These are phyloP conservation scores for Tuber indicum DNA, from an alignment of 495 filamentous ascomycete genomes.

Conservation along the genomic window DNA sequence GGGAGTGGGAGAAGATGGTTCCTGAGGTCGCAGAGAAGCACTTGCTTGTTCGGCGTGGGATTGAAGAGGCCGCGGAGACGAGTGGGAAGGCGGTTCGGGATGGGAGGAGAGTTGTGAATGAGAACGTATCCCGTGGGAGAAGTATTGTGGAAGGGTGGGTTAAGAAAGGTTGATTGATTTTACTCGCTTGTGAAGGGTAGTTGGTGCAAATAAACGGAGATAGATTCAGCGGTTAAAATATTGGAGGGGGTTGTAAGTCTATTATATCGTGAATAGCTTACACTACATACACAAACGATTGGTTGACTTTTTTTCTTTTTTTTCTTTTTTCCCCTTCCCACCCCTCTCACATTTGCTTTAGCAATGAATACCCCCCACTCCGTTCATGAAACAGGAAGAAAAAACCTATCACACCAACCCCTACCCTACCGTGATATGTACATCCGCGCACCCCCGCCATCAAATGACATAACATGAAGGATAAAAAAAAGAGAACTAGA, in stretches of 20 bases:
- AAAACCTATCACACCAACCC: constrained; percentile 4
- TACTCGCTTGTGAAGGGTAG: not conserved
- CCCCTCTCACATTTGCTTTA: not conserved
- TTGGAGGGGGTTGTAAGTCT: constrained; percentile 7
- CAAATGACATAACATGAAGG: not conserved
- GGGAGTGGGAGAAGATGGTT: constrained; percentile 82
- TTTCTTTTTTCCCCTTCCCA: not conserved
- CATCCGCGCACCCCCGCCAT: not conserved
- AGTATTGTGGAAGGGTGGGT: constrained; percentile 80
- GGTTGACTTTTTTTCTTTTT: not conserved
- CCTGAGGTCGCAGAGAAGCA: constrained; percentile 76
- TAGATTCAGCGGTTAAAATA: constrained; percentile 1
- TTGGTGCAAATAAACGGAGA: constrained; percentile 47
- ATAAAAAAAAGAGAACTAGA: not conserved
- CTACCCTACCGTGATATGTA: not conserved
- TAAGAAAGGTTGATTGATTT: constrained; percentile 56
- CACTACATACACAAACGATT: not conserved
- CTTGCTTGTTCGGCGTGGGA: constrained; percentile 56
- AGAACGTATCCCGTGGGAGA: constrained; percentile 64
- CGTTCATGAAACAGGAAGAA: not conserved
- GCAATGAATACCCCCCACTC: not conserved
- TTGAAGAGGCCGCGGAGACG: constrained; percentile 64
- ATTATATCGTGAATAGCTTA: not conserved
- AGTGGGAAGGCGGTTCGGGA: constrained; percentile 60
- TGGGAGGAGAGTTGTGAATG: constrained; percentile 65